Evolutionary conservation across 495 filamentous ascomycete species (phyloP), one percentile per base, ranked within the genome.

Genomic region (Aspergillus biplanus): DNA sequence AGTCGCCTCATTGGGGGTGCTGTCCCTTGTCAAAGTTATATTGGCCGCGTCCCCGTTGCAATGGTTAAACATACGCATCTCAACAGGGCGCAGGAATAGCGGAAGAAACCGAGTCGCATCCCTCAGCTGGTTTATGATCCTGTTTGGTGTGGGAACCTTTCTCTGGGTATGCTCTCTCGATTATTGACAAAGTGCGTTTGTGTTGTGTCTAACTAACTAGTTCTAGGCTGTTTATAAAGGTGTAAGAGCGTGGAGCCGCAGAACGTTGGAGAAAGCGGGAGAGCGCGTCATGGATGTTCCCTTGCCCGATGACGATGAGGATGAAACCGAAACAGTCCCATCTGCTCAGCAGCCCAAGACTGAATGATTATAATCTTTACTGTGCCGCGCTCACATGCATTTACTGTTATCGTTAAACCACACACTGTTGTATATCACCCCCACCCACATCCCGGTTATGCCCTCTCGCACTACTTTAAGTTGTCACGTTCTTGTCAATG

Each of bases 1-100:
- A 0, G 74, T 97, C 34, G 86, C 92, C 5, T 90, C 89, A 1
- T 80, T 99, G 56, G 95, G 95, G 6, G 69, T 99, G 6, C 73
- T 97, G 47, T 92, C 95, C 0, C 92, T 97, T 60, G 71, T 92
- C 46, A 97, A 97, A 75, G 87, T 89, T 34, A 76, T 97, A 21
- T 82, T 93, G 55, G 84, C 86, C 18, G 75, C 91, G 60, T 89
- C 86, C 7, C 91, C 93, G 86, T 27, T 27, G 79, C 82, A 89
- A 49, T 92, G 87, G 87, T 89, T 83, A 80, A 89, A 90, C 74
- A 48, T 94, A 12, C 85, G 92, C 4, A 79, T 69, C 16, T 78
- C 78, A 21, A 77, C 82, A 47, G 81, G 78, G 32, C 80, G 83
- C 15, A 85, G 87, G 9, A 84, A 76, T 33, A 88, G 82, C 11